Evolutionary conservation across 306 rosid species (phyloP).

Genomic region (Vigna mungo): DNA sequence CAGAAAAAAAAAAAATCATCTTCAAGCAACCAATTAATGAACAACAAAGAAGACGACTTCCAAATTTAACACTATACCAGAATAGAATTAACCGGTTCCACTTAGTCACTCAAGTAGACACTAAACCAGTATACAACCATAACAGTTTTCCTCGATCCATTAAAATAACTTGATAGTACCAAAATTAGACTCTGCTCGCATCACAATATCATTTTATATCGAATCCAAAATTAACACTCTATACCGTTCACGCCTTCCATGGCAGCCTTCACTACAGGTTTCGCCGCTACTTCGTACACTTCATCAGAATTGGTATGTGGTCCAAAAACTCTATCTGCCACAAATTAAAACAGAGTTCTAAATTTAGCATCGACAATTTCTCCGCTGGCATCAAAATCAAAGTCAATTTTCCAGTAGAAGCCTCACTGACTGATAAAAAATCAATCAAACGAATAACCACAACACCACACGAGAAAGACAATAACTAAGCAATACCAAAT

Average conservation of each 20-base stretch:
- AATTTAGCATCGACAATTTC: conserved; percentile 41
- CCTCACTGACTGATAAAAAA: conserved; percentile 20
- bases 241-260: conserved; percentile 99
- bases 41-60: conserved; percentile 12
- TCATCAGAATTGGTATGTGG: conserved; percentile 78
- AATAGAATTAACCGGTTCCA: background rate
- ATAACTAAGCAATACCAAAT: conserved; percentile 70
- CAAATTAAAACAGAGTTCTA: conserved; percentile 45
- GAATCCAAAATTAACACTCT: conserved; percentile 32
- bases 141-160: conserved; percentile 19
- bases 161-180: conserved; percentile 7
- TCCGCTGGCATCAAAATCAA: conserved; percentile 26
- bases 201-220: background rate
- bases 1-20: conserved; percentile 32
- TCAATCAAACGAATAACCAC: conserved; percentile 10
- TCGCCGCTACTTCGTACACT: conserved; percentile 97
- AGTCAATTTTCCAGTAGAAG: conserved; percentile 19
- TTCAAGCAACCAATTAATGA: background rate
- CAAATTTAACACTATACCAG: conserved; percentile 38
- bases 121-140: background rate
- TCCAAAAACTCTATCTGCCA: conserved; percentile 97
- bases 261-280: conserved; percentile 95
- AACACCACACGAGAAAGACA: conserved; percentile 3
- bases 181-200: conserved; percentile 30
- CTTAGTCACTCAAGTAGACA: conserved; percentile 25